Conservation (phyloP, 441 rosid species). For the Populus hybrid region DNA sequence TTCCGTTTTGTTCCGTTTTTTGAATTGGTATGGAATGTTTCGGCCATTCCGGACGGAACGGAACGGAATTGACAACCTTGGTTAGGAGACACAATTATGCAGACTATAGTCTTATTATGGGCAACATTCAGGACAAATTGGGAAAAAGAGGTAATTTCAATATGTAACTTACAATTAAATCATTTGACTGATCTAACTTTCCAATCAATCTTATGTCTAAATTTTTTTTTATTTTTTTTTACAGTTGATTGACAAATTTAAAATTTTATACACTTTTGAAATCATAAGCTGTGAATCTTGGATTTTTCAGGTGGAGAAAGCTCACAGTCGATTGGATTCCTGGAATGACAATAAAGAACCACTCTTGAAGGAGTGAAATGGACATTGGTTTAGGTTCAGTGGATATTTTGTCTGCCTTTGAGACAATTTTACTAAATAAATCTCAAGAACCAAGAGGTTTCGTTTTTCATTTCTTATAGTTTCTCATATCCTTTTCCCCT, state of each 20-base stretch:
- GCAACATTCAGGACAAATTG: slow-evolving; percentile 50
- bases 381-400: not conserved
- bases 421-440: not conserved
- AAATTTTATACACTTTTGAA: too few relatives aligned
- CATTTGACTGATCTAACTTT: too few relatives aligned
- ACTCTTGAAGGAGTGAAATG: slow-evolving; percentile 3
- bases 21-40: too few relatives aligned
- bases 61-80: too few relatives aligned
- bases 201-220: not conserved
- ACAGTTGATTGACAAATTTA: not conserved
- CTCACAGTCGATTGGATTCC: slow-evolving; percentile 38
- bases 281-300: not conserved
- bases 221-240: too few relatives aligned
- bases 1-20: too few relatives aligned
- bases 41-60: too few relatives aligned
- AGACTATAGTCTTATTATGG: slow-evolving; percentile 51
- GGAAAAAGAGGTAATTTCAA: slow-evolving; percentile 45
- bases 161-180: too few relatives aligned
- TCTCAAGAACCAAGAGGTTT: too few relatives aligned
- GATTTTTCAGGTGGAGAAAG: slow-evolving; percentile 46
- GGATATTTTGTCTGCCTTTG: not conserved
- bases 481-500: too few relatives aligned
- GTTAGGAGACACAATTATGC: slow-evolving; percentile 58
- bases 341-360: slow-evolving; percentile 37
- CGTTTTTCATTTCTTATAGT: too few relatives aligned